A percentile compares a stretch with the other conserved stretches of the same genome.
phyloP scores from a whole-genome alignment of 139 green algal genomes.

The Chlorella sorokiniana region DNA sequence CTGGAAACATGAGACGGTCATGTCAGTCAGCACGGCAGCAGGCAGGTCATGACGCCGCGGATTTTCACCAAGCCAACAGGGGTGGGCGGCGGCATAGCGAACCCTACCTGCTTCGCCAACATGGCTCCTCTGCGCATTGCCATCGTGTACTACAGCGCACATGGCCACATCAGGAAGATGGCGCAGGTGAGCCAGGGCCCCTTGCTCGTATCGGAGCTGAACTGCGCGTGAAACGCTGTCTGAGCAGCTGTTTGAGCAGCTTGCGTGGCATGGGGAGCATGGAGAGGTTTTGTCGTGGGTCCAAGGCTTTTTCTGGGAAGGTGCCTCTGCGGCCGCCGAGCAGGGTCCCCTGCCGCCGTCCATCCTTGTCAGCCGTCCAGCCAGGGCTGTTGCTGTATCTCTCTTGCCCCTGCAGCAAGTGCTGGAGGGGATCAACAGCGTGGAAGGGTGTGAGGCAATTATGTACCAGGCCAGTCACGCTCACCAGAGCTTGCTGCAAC shows the following conservation, averaged over 20 bases:
- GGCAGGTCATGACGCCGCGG: too few species aligned
- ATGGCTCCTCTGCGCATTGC: not conserved
- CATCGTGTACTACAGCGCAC: not conserved
- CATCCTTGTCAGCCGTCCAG: too few species aligned
- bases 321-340: too few species aligned
- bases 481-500: not conserved
- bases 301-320: too few species aligned
- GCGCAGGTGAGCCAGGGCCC: slow-evolving; percentile 35
- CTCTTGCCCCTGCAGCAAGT: not conserved
- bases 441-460: slow-evolving; percentile 26
- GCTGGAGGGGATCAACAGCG: slow-evolving; percentile 35
- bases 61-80: too few species aligned
- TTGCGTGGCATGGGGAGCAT: too few species aligned
- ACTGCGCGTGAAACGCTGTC: not conserved
- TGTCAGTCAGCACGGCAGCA: too few species aligned
- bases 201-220: not conserved
- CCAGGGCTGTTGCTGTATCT: not conserved
- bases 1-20: too few species aligned
- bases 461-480: slow-evolving; percentile 42
- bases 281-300: too few species aligned
- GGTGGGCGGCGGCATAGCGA: too few species aligned
- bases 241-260: not conserved
- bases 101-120: not conserved
- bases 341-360: too few species aligned
- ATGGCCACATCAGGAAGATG: slow-evolving; percentile 54